phyloP scores from a whole-genome alignment of 2,329 filamentous ascomycete species.

The Colletotrichum salicis region DNA sequence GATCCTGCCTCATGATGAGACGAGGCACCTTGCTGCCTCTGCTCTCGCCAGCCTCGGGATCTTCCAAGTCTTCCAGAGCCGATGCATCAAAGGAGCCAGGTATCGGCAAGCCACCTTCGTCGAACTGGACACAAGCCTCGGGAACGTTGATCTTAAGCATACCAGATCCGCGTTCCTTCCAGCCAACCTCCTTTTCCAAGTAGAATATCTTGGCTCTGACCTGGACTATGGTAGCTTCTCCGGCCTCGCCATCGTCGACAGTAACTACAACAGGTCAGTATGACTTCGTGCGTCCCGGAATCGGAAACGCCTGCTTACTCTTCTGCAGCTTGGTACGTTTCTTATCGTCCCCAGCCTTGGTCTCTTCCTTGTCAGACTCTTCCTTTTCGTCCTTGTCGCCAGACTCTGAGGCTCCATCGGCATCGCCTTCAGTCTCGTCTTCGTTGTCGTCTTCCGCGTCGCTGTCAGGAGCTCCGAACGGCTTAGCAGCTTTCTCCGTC shows the following conservation, averaged over 20 bases:
- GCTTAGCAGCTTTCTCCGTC: constrained; percentile 71
- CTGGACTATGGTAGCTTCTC: constrained; percentile 79
- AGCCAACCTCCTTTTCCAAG: constrained; percentile 76
- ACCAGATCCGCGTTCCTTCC: constrained; percentile 90
- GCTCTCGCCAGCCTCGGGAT: constrained; percentile 38
- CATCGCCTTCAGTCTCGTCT: constrained; percentile 50
- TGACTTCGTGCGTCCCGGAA: not conserved
- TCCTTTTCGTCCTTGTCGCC: constrained; percentile 61
- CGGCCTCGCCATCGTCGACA: constrained; percentile 88
- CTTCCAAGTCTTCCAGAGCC: constrained; percentile 53
- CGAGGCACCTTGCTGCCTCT: constrained; percentile 64
- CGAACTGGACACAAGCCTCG: constrained; percentile 64
- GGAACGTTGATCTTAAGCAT: constrained; percentile 86
- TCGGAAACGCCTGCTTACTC: constrained; percentile 61
- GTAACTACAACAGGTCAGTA: constrained; percentile 60
- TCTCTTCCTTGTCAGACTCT: constrained; percentile 64
- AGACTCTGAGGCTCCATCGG: constrained; percentile 47
- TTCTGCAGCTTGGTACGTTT: constrained; percentile 75
- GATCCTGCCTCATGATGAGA: constrained; percentile 91
- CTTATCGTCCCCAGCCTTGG: constrained; percentile 66
- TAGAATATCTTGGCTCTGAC: constrained; percentile 87
- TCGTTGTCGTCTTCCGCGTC: constrained; percentile 66
- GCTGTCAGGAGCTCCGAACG: constrained; percentile 81
- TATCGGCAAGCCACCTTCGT: constrained; percentile 61
- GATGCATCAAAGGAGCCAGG: constrained; percentile 67